Evolutionary conservation across 1,284 basidiomycete genomes (phyloP).

Genomic region (Puccinia hordei): DNA sequence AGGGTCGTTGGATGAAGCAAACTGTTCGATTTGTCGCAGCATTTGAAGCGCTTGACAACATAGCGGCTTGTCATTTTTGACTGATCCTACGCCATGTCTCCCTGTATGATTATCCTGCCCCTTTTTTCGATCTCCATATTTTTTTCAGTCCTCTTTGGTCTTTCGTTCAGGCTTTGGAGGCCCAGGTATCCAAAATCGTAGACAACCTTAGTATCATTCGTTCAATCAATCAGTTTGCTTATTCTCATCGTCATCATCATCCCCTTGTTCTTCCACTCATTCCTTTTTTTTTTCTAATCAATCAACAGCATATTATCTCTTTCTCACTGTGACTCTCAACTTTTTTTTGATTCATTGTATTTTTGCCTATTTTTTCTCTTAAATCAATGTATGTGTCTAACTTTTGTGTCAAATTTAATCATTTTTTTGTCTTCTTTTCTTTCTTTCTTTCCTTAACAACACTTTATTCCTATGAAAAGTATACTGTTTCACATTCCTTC

Average conservation of each 20-base stretch:
- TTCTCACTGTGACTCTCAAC: background rate
- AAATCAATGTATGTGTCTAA: background rate
- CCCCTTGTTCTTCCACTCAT: constrained; percentile 2
- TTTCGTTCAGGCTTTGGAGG: constrained; percentile 5
- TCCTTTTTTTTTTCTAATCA: no score
- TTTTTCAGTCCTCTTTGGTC: constrained; percentile 13
- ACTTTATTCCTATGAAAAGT: background rate
- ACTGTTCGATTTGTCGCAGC: constrained; percentile 48
- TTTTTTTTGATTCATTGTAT: background rate
- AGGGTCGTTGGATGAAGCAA: constrained; percentile 41
- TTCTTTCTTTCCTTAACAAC: background rate
- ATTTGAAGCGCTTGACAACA: constrained; percentile 2
- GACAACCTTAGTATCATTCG: background rate
- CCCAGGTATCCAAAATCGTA: background rate
- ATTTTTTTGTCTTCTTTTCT: no score
- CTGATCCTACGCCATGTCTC: background rate
- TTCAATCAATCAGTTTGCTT: background rate
- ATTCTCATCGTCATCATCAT: background rate
- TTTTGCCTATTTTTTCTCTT: background rate
- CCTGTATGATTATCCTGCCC: no score
- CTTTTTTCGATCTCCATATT: background rate
- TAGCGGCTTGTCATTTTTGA: background rate
- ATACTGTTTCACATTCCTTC: background rate
- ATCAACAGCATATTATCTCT: constrained; percentile 15
- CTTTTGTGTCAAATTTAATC: no score